phyloP scores from a whole-genome alignment of 2,329 filamentous ascomycete species.

The Massarina eburnea region DNA sequence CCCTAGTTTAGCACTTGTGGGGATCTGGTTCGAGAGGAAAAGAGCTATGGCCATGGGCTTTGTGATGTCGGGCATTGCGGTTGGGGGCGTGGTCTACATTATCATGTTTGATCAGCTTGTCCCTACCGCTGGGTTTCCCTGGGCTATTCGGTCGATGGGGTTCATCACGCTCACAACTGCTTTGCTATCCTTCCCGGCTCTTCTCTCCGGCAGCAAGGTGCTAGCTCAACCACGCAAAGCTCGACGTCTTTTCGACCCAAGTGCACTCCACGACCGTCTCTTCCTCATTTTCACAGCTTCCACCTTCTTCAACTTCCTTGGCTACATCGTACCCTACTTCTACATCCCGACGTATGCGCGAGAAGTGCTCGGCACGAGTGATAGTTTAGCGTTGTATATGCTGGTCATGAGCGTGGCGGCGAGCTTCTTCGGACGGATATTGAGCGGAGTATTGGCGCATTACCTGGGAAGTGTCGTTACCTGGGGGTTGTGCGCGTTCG shows the following conservation, averaged over 20 bases:
- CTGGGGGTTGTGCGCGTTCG: slow-evolving; percentile 34
- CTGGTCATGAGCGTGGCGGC: slow-evolving; percentile 35
- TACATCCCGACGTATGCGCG: slow-evolving; percentile 41
- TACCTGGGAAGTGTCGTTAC: slow-evolving; percentile 35
- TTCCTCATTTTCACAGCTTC: slow-evolving; percentile 40
- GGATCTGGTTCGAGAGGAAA: slow-evolving; percentile 39
- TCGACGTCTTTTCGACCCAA: slow-evolving; percentile 35
- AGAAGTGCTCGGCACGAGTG: slow-evolving; percentile 30
- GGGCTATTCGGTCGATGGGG: slow-evolving; percentile 40
- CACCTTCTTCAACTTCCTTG: slow-evolving; percentile 39
- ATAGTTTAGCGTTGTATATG: slow-evolving; percentile 35
- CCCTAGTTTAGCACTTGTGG: slow-evolving; percentile 40
- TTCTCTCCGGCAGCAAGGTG: slow-evolving; percentile 37
- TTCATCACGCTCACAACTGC: slow-evolving; percentile 36
- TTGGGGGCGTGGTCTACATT: slow-evolving; percentile 41
- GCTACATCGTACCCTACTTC: slow-evolving; percentile 43
- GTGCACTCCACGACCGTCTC: slow-evolving; percentile 35
- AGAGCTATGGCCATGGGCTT: slow-evolving; percentile 38
- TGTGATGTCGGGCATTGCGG: slow-evolving; percentile 42
- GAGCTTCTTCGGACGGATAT: slow-evolving; percentile 39
- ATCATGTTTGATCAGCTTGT: slow-evolving; percentile 38
- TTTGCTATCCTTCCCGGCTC: slow-evolving; percentile 36
- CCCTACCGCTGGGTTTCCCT: slow-evolving; percentile 33
- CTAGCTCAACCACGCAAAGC: slow-evolving; percentile 25
- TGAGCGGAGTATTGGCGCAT: slow-evolving; percentile 33